A percentile compares a stretch with the other conserved stretches of the same genome.
phyloP scores from a whole-genome alignment of 2,329 filamentous ascomycete genomes.

The Podosphaera xanthii region DNA sequence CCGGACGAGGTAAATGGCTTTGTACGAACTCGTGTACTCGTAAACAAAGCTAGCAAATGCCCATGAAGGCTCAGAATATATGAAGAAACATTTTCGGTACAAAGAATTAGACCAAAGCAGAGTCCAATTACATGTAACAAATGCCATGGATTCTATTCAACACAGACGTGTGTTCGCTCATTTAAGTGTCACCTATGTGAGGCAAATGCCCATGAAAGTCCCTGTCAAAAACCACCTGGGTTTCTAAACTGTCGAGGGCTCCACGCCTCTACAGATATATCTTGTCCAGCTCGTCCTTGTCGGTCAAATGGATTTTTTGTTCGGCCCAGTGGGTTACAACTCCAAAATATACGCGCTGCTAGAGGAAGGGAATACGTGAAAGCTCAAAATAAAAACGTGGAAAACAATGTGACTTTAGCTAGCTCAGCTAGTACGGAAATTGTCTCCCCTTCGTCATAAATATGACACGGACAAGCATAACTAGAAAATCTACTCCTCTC shows the following conservation, averaged over 20 bases:
- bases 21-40: no score
- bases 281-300: neutral
- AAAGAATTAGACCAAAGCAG: no score
- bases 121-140: neutral
- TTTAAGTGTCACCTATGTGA: neutral
- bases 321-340: no score
- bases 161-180: neutral
- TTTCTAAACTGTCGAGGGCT: neutral
- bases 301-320: no score
- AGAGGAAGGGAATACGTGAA: no score
- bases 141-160: neutral
- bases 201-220: neutral
- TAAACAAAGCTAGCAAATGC: no score
- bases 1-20: no score
- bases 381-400: no score
- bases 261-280: neutral
- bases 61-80: no score
- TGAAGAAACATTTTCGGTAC: no score
- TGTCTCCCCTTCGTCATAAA: neutral
- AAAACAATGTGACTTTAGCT: neutral
- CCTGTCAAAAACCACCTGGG: neutral
- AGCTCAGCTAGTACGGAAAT: neutral
- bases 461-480: neutral
- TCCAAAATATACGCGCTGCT: no score
- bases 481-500: neutral